Evolutionary conservation across 805 yeast genomes (phyloP), one percentile per base, ranked within the genome.

Genomic region (Wickerhamomyces chambardii): DNA sequence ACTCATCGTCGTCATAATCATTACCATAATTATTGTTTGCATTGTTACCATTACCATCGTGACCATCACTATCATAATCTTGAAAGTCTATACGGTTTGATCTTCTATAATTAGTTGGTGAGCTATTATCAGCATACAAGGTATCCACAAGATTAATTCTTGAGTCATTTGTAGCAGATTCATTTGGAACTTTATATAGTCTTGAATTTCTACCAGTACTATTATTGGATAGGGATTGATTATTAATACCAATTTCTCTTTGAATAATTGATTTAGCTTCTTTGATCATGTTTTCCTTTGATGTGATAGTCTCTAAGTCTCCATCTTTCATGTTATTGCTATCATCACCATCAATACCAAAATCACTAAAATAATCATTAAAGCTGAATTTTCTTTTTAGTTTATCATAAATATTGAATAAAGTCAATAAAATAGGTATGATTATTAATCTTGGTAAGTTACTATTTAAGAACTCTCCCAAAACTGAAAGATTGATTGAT

Each of bases 401-500:
- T 40, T 63, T 69, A 39, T 79, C 89, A 55, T 79, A 82, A n/a
- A 82, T 60, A 44, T 78, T 71, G 52, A 84, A 79, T 15, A 64
- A 44, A 2, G 89, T 73, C 30, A 85, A 54, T 2, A 73, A 43
- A 7, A 84, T 69, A 1, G 95, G 95, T n/a, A 85, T 56, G 14
- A 85, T 43, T 10, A 84, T 65, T 16, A 85, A 62, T 43, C 94
- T 64, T 1, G 95, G 95, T n/a, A 84, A 58, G 65, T 84, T 64
- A 43, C 76, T 75, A 54, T 83, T 83, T 56, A 84, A 66, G 44
- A 75, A 66, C 36, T 75, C 73, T 43, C 90, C 89, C 22, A 84
- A 61, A 4, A 85, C 78, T 10, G 89, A 78, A 43, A 84, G 59
- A 46, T 83, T 80, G 50, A 85, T 80, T 6, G 85, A 79, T 45